These are phyloP conservation scores for Rickenella mellea DNA, from an alignment of 768 basidiomycete species.

Conservation along the genomic window DNA sequence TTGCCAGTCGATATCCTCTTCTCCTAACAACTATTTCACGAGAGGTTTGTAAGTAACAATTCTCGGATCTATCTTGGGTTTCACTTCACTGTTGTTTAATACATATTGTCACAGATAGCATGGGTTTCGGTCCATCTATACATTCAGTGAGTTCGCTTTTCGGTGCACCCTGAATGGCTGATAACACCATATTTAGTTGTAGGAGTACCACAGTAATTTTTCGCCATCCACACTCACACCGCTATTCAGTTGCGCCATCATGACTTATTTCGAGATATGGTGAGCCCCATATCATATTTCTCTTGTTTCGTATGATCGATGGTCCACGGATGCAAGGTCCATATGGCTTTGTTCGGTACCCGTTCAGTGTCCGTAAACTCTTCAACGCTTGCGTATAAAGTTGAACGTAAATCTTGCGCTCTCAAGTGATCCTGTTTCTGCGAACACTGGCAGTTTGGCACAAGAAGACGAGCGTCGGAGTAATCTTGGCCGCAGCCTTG, in stretches of 20 bases:
- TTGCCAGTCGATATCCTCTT: background rate
- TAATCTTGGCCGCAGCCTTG: background rate
- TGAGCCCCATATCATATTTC: background rate
- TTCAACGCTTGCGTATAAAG: no score
- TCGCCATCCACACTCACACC: background rate
- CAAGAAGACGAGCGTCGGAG: background rate
- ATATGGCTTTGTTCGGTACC: background rate
- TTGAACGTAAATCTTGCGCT: background rate
- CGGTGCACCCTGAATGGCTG: no score
- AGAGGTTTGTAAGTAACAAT: background rate
- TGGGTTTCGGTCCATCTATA: no score
- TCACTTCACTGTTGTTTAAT: background rate
- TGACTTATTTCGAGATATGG: background rate
- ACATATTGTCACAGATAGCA: background rate
- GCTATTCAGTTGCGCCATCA: background rate
- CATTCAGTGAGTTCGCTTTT: no score
- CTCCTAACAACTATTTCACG: background rate
- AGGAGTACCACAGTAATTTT: no score
- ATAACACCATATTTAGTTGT: no score
- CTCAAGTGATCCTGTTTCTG: background rate
- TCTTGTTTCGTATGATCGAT: background rate
- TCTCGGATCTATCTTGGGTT: background rate
- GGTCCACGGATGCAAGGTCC: background rate
- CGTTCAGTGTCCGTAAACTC: background rate
- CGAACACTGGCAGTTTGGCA: background rate